phyloP scores from a whole-genome alignment of 306 rosid species.

The Lupinus albus region DNA sequence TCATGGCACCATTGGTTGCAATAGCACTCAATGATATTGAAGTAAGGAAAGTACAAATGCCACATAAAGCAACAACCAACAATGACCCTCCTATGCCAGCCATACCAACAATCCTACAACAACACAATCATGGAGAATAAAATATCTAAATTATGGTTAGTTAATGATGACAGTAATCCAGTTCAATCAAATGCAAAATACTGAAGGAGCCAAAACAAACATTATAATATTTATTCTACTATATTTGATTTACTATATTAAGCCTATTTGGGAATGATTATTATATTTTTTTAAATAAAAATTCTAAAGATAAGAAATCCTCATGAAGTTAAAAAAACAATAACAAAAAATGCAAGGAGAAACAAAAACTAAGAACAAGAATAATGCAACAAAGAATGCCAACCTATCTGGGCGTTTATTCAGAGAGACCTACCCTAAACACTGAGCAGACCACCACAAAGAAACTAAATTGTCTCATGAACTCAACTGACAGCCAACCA shows the following conservation, averaged over 20 bases:
- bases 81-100: slow-evolving; percentile 86
- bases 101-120: slow-evolving; percentile 97
- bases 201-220: background rate
- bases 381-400: too few relatives aligned
- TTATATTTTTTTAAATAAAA: too few relatives aligned
- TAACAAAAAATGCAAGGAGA: too few relatives aligned
- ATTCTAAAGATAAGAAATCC: too few relatives aligned
- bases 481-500: too few relatives aligned
- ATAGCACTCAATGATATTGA: slow-evolving; percentile 95
- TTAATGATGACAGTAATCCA: slow-evolving; percentile 26
- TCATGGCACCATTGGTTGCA: slow-evolving; percentile 99
- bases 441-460: too few relatives aligned
- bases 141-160: slow-evolving; percentile 34
- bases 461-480: too few relatives aligned
- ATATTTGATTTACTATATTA: background rate
- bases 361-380: too few relatives aligned
- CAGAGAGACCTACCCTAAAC: too few relatives aligned
- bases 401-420: too few relatives aligned
- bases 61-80: slow-evolving; percentile 78
- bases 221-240: slow-evolving; percentile 2
- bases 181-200: slow-evolving; percentile 26
- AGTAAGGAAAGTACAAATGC: slow-evolving; percentile 90
- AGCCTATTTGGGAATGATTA: background rate
- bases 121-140: slow-evolving; percentile 36
- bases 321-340: too few relatives aligned